These are phyloP conservation scores for Bondarzewia mesenterica DNA, from an alignment of 1,284 basidiomycete species.

Conservation along the genomic window DNA sequence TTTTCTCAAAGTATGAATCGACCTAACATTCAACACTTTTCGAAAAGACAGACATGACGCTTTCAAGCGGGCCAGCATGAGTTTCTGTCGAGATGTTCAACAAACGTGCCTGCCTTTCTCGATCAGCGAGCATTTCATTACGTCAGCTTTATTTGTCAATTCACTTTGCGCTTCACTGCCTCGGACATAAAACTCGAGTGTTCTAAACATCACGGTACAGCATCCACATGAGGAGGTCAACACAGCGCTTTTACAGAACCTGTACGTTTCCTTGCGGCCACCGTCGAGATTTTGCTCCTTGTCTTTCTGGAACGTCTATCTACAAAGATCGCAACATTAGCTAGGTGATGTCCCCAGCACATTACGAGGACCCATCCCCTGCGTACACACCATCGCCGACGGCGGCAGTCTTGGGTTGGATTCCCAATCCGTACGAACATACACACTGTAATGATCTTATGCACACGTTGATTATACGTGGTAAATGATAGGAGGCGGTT, in stretches of 20 bases:
- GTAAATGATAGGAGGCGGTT: neutral
- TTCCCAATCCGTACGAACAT: neutral
- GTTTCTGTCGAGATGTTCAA: slow-evolving; percentile 5
- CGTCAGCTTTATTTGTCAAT: neutral
- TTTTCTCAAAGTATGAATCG: slow-evolving; percentile 12
- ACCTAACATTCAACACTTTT: slow-evolving; percentile 9
- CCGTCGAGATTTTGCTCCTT: neutral
- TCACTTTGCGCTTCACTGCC: too few relatives aligned
- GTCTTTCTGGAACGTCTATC: too few relatives aligned
- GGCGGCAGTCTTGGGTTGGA: neutral
- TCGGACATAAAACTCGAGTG: too few relatives aligned
- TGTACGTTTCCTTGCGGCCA: neutral
- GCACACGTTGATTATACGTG: neutral
- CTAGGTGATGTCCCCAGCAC: neutral
- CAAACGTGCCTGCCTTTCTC: slow-evolving; percentile 4
- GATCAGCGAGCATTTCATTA: neutral
- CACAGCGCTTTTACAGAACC: neutral
- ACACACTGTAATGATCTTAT: neutral
- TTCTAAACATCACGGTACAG: neutral
- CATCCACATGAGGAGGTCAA: neutral
- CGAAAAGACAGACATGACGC: slow-evolving; percentile 9
- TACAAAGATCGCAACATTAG: too few relatives aligned
- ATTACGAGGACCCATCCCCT: slow-evolving; percentile 4
- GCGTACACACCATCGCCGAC: slow-evolving; percentile 4
- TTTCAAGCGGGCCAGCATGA: slow-evolving; percentile 7